Conservation (phyloP, 306 rosid genomes). For the Rubus parviflorus region DNA sequence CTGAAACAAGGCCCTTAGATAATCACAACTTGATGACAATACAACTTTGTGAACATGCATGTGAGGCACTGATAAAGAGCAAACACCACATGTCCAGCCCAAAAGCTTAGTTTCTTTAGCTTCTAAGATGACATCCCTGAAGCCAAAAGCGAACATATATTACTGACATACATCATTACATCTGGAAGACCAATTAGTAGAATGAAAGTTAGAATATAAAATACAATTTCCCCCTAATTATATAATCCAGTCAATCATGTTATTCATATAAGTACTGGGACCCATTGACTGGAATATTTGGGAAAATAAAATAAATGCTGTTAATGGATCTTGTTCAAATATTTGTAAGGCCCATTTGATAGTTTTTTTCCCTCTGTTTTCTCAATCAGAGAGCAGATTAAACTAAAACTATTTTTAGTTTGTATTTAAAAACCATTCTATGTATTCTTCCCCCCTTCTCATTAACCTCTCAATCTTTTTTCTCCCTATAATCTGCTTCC, state of each 20-base stretch:
- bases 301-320: not conserved
- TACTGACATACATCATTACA: conserved; percentile 21
- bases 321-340: not conserved
- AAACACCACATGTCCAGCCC: conserved; percentile 60
- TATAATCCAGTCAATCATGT: conserved; percentile 2
- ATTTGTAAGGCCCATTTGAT: not conserved
- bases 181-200: conserved; percentile 20
- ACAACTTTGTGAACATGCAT: conserved; percentile 81
- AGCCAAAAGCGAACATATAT: conserved; percentile 27
- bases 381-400: not conserved
- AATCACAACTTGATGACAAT: conserved; percentile 70
- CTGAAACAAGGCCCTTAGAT: conserved; percentile 66
- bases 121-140: conserved; percentile 81
- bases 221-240: conserved; percentile 10
- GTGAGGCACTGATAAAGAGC: conserved; percentile 62
- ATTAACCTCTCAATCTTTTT: not conserved
- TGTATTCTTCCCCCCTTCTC: not conserved
- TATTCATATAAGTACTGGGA: not conserved
- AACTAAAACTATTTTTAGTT: not conserved
- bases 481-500: not conserved
- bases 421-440: not conserved
- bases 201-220: conserved; percentile 7
- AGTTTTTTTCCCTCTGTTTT: not conserved
- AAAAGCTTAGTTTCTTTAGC: conserved; percentile 45
- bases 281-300: not conserved